Percentiles rank a stretch among this genome's conserved stretches.
Evolutionary conservation across 768 basidiomycete genomes (phyloP).

Genomic region (Basidioascus undulatus): DNA sequence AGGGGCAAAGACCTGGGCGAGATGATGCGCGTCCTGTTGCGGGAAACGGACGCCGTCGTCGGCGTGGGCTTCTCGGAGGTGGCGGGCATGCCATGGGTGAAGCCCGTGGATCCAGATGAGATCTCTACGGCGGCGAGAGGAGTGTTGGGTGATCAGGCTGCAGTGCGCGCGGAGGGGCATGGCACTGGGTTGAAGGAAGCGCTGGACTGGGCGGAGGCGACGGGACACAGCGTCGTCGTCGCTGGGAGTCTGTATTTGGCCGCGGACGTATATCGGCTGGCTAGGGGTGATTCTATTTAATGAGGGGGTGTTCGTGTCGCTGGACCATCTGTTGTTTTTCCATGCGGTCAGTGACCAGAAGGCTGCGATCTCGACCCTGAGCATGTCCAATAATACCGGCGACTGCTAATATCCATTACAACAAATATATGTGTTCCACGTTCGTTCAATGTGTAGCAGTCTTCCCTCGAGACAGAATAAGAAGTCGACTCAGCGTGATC

Average conservation of each 20-base stretch:
- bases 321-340: too few relatives aligned
- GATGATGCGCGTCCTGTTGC: neutral
- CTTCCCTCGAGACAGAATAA: too few relatives aligned
- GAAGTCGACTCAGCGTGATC: too few relatives aligned
- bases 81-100: slow-evolving; percentile 89
- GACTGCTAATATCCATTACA: too few relatives aligned
- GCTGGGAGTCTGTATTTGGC: slow-evolving; percentile 88
- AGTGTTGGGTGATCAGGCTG: slow-evolving; percentile 25
- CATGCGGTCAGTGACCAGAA: too few relatives aligned
- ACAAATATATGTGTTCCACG: too few relatives aligned
- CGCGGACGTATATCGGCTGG: slow-evolving; percentile 67
- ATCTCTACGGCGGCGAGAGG: slow-evolving; percentile 25
- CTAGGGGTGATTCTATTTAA: too few relatives aligned
- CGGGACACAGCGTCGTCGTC: slow-evolving; percentile 26
- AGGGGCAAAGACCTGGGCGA: neutral
- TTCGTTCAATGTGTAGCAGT: too few relatives aligned
- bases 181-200: slow-evolving; percentile 22
- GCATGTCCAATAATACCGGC: too few relatives aligned
- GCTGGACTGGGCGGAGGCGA: slow-evolving; percentile 26
- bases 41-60: slow-evolving; percentile 6
- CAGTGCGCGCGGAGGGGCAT: slow-evolving; percentile 17
- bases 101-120: slow-evolving; percentile 29
- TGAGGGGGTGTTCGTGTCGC: too few relatives aligned
- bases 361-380: too few relatives aligned
- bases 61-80: slow-evolving; percentile 19